These are phyloP conservation scores for Ascochyta koolunga DNA, from an alignment of 2,329 filamentous ascomycete genomes.

Conservation along the genomic window DNA sequence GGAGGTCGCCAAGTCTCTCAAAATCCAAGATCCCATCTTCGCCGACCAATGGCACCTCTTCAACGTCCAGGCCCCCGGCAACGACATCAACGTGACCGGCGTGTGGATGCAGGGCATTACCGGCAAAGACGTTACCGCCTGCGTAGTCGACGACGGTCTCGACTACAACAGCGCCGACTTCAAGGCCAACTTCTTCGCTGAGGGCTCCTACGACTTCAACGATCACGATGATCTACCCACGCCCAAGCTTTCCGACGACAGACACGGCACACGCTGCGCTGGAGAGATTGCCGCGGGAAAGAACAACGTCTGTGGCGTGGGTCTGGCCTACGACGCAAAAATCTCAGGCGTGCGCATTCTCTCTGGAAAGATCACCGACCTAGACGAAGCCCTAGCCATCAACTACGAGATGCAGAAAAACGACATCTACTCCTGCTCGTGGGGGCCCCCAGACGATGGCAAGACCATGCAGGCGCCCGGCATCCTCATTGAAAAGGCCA, in stretches of 20 bases:
- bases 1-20: constrained; percentile 61
- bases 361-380: constrained; percentile 86
- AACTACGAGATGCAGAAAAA: constrained; percentile 92
- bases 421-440: constrained; percentile 98
- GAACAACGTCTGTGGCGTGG: constrained; percentile 94
- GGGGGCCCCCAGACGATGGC: constrained; percentile 95
- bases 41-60: constrained; percentile 93
- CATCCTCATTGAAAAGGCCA: constrained; percentile 84
- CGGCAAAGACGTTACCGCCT: constrained; percentile 85
- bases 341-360: constrained; percentile 92
- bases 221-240: constrained; percentile 78
- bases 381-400: constrained; percentile 89
- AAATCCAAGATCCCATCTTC: constrained; percentile 89
- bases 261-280: constrained; percentile 90
- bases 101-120: constrained; percentile 92
- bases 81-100: constrained; percentile 95
- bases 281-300: constrained; percentile 91
- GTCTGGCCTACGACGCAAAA: constrained; percentile 89
- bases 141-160: constrained; percentile 93
- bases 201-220: constrained; percentile 96
- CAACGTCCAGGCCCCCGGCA: constrained; percentile 79
- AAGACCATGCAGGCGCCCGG: constrained; percentile 92
- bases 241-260: constrained; percentile 82
- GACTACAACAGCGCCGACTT: constrained; percentile 96
- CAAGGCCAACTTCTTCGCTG: constrained; percentile 90